Base-by-base conservation (phyloP, 2,329 filamentous ascomycete genomes). In the Aureobasidium sp. region DNA sequence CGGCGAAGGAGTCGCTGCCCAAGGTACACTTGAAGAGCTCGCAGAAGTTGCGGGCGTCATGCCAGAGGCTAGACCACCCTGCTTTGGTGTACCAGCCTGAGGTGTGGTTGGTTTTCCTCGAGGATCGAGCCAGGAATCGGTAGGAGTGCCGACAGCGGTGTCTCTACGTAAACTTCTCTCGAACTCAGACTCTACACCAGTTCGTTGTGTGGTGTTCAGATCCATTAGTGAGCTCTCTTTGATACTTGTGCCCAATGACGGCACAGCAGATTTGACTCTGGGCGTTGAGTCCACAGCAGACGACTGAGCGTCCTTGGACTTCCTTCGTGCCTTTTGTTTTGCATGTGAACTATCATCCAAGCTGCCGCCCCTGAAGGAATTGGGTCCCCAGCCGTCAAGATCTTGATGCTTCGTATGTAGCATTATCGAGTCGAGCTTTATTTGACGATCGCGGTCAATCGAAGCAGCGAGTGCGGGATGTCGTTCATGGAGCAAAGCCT, bases 341-440 rank as follows among this genome's bases (percentile, higher is more conserved):
- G 77, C 69, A 9, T 77, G 68, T 39, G 77, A 69, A 64, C 70
- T 67, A 12, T 91, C 89, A 55, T 93, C 90, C 49, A 87, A 70
- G 65, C 85, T 87, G 31, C 84, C 83, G 47, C 84, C 76, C 59
- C 84, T 83, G 68, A 82, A 82, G 0, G 88, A 87, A 0, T 82
- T 80, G 0, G 84, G 83, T 0, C 81, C 67, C 63, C 83, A 84
- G 65, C 76, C 82, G 52, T 92, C 89, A 14, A 88, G 83, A 31
- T 89, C 87, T 73, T 86, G 65, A 83, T 82, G 67, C 75, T 82
- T 66, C 76, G 78, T 74, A 65, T 84, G 87, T 65, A 91, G 87
- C 2, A 84, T 82, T 77, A 96, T 89, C 20, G 90, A 87, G 70
- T 87, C 89, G 11, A 95, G 82, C 64, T 89, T 86, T 22, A 85